These are phyloP conservation scores for Moniliella sp. DNA, from an alignment of 1,284 basidiomycete genomes.

Conservation along the genomic window DNA sequence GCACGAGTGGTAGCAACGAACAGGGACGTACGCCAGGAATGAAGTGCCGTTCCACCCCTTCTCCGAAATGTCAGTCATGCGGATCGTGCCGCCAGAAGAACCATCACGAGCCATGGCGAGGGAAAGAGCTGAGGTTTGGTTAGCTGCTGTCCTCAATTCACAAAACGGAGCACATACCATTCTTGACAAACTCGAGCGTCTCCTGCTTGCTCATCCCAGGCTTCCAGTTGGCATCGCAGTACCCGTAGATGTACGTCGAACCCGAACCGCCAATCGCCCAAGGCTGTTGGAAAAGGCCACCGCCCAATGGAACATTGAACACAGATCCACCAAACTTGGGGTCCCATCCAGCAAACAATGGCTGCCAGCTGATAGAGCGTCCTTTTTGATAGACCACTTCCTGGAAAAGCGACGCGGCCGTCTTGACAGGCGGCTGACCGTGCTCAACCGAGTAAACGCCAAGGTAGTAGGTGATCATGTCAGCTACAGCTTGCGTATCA, in stretches of 20 bases:
- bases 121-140: conserved; percentile 54
- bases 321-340: conserved; percentile 74
- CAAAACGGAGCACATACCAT: conserved; percentile 42
- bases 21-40: conserved; percentile 62
- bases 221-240: conserved; percentile 90
- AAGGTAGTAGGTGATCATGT: conserved; percentile 66
- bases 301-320: conserved; percentile 48
- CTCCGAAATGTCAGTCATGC: conserved; percentile 87
- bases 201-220: conserved; percentile 79
- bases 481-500: conserved; percentile 88
- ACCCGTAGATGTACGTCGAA: conserved; percentile 92
- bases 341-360: conserved; percentile 97
- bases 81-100: conserved; percentile 86
- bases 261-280: conserved; percentile 49
- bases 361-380: conserved; percentile 57
- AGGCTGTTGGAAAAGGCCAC: conserved; percentile 25
- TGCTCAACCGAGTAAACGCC: conserved; percentile 61
- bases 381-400: conserved; percentile 85
- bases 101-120: conserved; percentile 95
- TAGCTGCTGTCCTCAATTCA: too few species aligned
- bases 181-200: conserved; percentile 81
- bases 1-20: too few species aligned
- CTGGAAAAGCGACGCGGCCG: conserved; percentile 66
- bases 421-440: conserved; percentile 55
- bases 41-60: conserved; percentile 71